Conservation (phyloP, 805 yeast species). For the Wickerhamiella nectarea region DNA sequence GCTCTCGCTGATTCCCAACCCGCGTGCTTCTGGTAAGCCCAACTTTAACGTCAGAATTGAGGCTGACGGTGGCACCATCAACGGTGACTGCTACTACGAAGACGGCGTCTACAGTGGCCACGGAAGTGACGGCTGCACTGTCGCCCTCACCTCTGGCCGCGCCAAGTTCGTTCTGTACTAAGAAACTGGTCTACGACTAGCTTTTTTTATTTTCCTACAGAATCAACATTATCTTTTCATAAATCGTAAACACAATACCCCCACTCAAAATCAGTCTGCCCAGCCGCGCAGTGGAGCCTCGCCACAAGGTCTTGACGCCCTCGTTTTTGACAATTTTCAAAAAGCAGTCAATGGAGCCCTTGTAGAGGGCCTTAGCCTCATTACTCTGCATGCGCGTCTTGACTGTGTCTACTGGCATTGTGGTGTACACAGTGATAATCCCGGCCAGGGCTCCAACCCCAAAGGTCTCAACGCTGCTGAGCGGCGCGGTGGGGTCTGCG, state of each 20-base stretch:
- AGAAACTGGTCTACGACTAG: too few relatives aligned
- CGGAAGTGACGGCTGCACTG: slow-evolving; percentile 85
- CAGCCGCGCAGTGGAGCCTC: slow-evolving; percentile 93
- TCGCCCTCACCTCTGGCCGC: slow-evolving; percentile 67
- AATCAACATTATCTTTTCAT: slow-evolving; percentile 72
- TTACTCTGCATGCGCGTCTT: slow-evolving; percentile 95
- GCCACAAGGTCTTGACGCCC: slow-evolving; percentile 88
- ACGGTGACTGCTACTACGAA: slow-evolving; percentile 69
- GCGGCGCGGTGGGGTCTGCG: slow-evolving; percentile 56
- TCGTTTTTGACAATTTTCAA: slow-evolving; percentile 67
- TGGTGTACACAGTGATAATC: slow-evolving; percentile 70
- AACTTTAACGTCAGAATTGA: slow-evolving; percentile 70
- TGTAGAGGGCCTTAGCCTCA: slow-evolving; percentile 57
- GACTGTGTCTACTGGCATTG: slow-evolving; percentile 91
- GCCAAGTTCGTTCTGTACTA: slow-evolving; percentile 71
- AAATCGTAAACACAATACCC: slow-evolving; percentile 92
- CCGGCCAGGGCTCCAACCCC: slow-evolving; percentile 84
- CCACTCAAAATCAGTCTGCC: slow-evolving; percentile 89
- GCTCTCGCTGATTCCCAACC: slow-evolving; percentile 87
- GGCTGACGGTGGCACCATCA: slow-evolving; percentile 46
- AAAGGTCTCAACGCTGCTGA: slow-evolving; percentile 69
- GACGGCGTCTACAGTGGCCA: slow-evolving; percentile 57
- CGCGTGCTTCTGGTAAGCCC: slow-evolving; percentile 60
- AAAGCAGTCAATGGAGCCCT: slow-evolving; percentile 72
- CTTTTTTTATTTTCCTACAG: slow-evolving; percentile 19